A percentile compares a stretch with the other conserved stretches of the same genome.
Conservation (phyloP, 2,329 filamentous ascomycete genomes). For the Hymenoscyphus scutula region DNA sequence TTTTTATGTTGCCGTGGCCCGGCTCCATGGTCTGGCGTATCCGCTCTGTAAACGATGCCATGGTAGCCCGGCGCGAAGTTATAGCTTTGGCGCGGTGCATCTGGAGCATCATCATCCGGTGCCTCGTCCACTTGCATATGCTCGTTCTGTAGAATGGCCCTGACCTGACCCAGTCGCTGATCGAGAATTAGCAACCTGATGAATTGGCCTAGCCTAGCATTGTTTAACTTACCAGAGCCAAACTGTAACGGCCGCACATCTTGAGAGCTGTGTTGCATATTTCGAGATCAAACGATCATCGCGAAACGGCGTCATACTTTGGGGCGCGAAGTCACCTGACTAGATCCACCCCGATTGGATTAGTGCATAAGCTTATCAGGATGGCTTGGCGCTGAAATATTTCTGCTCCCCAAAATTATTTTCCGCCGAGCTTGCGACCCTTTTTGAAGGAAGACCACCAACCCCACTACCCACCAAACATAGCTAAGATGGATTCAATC, state of each 20-base stretch:
- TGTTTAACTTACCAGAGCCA: slow-evolving; percentile 30
- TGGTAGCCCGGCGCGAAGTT: slow-evolving; percentile 90
- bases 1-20: slow-evolving; percentile 37
- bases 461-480: slow-evolving; percentile 7
- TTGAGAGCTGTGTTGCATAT: neutral
- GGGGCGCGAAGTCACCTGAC: neutral
- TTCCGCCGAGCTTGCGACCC: slow-evolving; percentile 7
- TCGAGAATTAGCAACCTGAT: neutral
- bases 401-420: slow-evolving; percentile 19
- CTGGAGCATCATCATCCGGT: slow-evolving; percentile 63
- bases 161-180: slow-evolving; percentile 74
- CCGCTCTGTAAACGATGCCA: slow-evolving; percentile 82
- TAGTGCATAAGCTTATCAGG: slow-evolving; percentile 14
- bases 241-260: slow-evolving; percentile 37
- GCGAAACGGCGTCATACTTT: neutral
- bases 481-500: slow-evolving; percentile 28
- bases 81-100: slow-evolving; percentile 68
- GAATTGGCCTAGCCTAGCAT: neutral
- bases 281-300: neutral
- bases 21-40: slow-evolving; percentile 61
- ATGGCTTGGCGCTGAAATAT: slow-evolving; percentile 16
- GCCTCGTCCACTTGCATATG: slow-evolving; percentile 70
- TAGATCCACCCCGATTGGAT: slow-evolving; percentile 14
- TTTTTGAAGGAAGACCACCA: slow-evolving; percentile 8
- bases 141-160: slow-evolving; percentile 68